Base-by-base conservation (phyloP, 768 basidiomycete genomes). In the Pholiota conissans region DNA sequence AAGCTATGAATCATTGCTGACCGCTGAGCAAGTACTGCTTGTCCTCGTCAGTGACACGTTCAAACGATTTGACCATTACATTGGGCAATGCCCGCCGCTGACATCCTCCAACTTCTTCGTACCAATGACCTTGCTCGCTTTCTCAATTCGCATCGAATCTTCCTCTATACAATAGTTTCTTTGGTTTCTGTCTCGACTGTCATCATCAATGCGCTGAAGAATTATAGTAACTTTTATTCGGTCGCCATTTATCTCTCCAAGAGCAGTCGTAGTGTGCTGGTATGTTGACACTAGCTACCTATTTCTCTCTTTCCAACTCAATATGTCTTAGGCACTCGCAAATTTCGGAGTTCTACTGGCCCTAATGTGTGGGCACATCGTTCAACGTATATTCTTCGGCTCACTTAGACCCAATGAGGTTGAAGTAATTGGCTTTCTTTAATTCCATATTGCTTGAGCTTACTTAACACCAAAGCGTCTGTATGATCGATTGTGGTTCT, bases 401-500 rank as follows among this genome's bases (percentile, higher is more conserved):
- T 73, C 87, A 11, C 77, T 99, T 35, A 80, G 95, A 48, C 77
- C 93, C 11, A 87, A 89, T 49, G 96, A 99, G 74, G 80, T 98
- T 42, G 96, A 99, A 85, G 96, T 93, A 68, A 42, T 20, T 16
- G 30, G 35, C 6, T n/a, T 28, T 24, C 32, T 24, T 24, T 32
- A 34, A 27, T 5, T 46, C 30, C 51, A 30, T 48, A 49, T 45
- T 49, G n/a, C n/a, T 54, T 52, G 11, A n/a, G 39, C 22, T 30
- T 34, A 34, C 28, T 9, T 20, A 28, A 3, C 29, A 55, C n/a
- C 29, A 53, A 16, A 99, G 96, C 89, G 95, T 27, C 80, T 99
- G 1, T 97, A 98, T 71, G 96, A 98, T 69, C 83, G 93, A 61
- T 83, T 93, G 28, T 98, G 97, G 96, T 95, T 95, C 76, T 97